Base-by-base conservation (phyloP, 2,329 filamentous ascomycete species). In the Albifimbria verrucaria region DNA sequence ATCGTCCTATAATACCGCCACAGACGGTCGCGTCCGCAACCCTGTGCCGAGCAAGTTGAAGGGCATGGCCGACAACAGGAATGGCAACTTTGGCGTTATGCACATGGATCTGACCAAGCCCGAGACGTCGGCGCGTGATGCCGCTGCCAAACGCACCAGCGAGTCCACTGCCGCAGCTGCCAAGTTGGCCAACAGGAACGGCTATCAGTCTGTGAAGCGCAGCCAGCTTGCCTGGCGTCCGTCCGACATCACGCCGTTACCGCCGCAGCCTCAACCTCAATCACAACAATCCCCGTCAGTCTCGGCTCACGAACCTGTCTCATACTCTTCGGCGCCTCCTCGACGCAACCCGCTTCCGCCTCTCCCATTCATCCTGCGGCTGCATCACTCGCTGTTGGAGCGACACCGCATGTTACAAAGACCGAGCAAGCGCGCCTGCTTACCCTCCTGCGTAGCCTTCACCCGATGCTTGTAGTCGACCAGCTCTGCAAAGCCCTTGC, bases 41-140 rank as follows among this genome's bases (percentile, higher is more conserved):
- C 80, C 82, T 2, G 77, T 86, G 2, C 83, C 84, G 4, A 83
- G 77, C 65, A 86, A 85, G 64, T 71, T 86, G 51, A 83, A 85
- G 62, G 80, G 81, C 55, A 81, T 79, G 58, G 78, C 79, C 20
- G 76, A 80, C 57, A 72, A 73, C 23, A 78, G 77, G 60, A 80
- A 80, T 55, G 83, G 83, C 24, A 85, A 84, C 58, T 87, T 87
- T 64, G 73, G 76, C 45, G 80, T 86, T 41, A 84, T 87, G 77
- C 81, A 85, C 52, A 84, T 87, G 72, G 76, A 79, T 28, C 71
- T 81, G 23, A 62, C 70, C 52, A 73, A 69, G 62, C 68, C 72
- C 56, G 74, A 77, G 53, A 74, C 76, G 39, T 70, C 77, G 49
- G 72, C 77, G 41, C 72, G 80, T 47, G 75, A 79, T 62, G 77